Base-by-base conservation (phyloP, 177 flowering plant genomes). In the Vitis hybrid region DNA sequence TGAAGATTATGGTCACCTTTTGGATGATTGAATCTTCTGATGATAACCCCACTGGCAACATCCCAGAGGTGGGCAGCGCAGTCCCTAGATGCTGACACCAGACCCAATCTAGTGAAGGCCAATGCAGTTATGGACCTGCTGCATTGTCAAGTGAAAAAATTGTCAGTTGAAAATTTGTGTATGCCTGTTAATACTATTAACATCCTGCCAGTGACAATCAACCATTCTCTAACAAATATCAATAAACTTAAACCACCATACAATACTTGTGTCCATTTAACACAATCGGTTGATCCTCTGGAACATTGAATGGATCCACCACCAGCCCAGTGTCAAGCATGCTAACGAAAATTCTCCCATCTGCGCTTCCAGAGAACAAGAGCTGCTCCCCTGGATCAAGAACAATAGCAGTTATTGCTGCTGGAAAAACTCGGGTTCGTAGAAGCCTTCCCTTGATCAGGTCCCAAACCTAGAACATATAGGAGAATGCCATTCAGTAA, bases 191-290 rank as follows among this genome's bases (percentile, higher is more conserved):
- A 4, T 39, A 7, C 45, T 26, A 39, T 39, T 7, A 4, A 39
- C 45, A 4, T 39, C 26, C 26, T 11, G 17, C 26, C 11, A 8
- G 9, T 21, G 23, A 54, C 3, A 56, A 56, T 39, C 7, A 39
- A 39, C 8, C 8, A 26, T 39, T 39, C 8, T 39, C 45, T 39
- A 39, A 39, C 45, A 39, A 39, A 39, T 39, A 39, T 55, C 21
- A 74, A 74, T 72, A 58, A 74, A 65, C 49, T 54, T 66, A 48
- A 67, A 70, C 67, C 63, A 62, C 66, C 80, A 76, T 73, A 80
- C 73, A 75, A 76, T 85, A 87, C 89, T 78, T 85, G 89, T 87
- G 91, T 80, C 84, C 87, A 34, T 76, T 77, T 48, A 84, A 78
- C 63, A 73, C 81, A 63, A 59, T 59, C 18, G 62, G 39, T 15